These are phyloP conservation scores for Drosera spatulata DNA, from an alignment of 179 eudicot species.

Conservation along the genomic window DNA sequence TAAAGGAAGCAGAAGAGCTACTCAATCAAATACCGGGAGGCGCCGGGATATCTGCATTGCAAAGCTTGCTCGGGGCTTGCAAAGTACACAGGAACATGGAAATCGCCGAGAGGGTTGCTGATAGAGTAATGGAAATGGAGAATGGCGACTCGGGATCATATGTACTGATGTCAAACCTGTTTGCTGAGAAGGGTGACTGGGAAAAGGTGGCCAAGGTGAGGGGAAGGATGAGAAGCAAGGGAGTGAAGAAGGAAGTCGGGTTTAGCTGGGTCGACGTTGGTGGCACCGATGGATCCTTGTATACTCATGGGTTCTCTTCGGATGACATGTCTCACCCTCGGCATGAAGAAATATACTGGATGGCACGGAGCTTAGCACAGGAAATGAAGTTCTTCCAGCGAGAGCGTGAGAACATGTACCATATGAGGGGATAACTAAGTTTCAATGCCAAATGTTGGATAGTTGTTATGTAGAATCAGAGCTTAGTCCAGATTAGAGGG, in stretches of 20 bases:
- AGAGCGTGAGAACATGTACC: conserved; percentile 7
- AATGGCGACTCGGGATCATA: conserved; percentile 72
- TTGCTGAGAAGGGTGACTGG: conserved; percentile 88
- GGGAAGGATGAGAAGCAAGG: conserved; percentile 56
- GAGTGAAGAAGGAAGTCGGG: conserved; percentile 70
- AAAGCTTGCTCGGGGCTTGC: conserved; percentile 82
- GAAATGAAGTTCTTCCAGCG: conserved; percentile 43
- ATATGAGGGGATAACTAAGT: no score
- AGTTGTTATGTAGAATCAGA: no score
- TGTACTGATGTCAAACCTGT: conserved; percentile 76
- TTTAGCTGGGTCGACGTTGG: conserved; percentile 89
- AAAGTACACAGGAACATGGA: conserved; percentile 60
- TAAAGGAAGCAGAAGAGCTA: conserved; percentile 75
- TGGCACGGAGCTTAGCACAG: conserved; percentile 50
- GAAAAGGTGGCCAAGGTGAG: conserved; percentile 64
- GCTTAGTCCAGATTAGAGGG: no score
- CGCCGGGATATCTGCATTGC: conserved; percentile 60
- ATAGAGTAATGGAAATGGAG: conserved; percentile 53
- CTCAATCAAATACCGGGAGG: conserved; percentile 48
- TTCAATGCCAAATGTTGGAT: no score
- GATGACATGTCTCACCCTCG: conserved; percentile 67
- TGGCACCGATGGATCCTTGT: conserved; percentile 25
- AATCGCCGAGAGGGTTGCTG: conserved; percentile 44
- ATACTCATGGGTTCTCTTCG: conserved; percentile 63
- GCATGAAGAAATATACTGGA: conserved; percentile 42